Evolutionary conservation across 2,329 filamentous ascomycete species (phyloP).

Genomic region (Alternaria consortialis): DNA sequence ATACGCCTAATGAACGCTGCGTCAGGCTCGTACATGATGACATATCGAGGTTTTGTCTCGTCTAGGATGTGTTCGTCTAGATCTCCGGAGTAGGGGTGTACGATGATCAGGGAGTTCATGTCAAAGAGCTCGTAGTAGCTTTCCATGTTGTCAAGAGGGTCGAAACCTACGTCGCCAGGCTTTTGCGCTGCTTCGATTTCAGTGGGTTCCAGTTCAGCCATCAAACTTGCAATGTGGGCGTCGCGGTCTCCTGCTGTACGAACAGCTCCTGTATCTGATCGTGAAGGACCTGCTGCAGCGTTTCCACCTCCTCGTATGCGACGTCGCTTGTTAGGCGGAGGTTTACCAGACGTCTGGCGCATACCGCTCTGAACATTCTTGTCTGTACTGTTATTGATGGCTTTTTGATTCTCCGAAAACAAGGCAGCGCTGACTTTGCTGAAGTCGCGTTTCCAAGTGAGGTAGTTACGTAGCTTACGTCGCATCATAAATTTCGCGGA

Average conservation of each 20-base stretch:
- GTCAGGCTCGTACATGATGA: slow-evolving; percentile 99
- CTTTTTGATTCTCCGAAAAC: slow-evolving; percentile 81
- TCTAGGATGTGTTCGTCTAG: slow-evolving; percentile 97
- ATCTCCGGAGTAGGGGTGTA: slow-evolving; percentile 95
- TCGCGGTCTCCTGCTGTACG: slow-evolving; percentile 82
- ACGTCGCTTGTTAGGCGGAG: slow-evolving; percentile 84
- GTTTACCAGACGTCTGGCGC: slow-evolving; percentile 63
- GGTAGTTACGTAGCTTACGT: slow-evolving; percentile 82
- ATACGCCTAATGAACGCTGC: slow-evolving; percentile 92
- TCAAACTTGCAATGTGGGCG: slow-evolving; percentile 79
- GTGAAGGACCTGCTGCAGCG: slow-evolving; percentile 65
- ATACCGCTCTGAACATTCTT: slow-evolving; percentile 57
- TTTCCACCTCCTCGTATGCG: slow-evolving; percentile 81
- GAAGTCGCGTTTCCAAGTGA: slow-evolving; percentile 91
- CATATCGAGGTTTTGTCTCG: slow-evolving; percentile 89
- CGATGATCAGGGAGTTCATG: slow-evolving; percentile 85
- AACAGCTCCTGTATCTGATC: slow-evolving; percentile 77
- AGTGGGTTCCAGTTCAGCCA: slow-evolving; percentile 84
- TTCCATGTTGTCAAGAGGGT: slow-evolving; percentile 90
- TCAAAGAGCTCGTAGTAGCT: slow-evolving; percentile 91
- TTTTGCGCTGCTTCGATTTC: slow-evolving; percentile 80
- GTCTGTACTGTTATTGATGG: slow-evolving; percentile 72
- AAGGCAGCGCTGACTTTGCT: slow-evolving; percentile 81
- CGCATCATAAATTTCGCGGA: slow-evolving; percentile 91
- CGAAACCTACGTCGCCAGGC: slow-evolving; percentile 72